Conservation (phyloP, 108 stramenopile species). For the Cylindrotheca fusiformis region DNA sequence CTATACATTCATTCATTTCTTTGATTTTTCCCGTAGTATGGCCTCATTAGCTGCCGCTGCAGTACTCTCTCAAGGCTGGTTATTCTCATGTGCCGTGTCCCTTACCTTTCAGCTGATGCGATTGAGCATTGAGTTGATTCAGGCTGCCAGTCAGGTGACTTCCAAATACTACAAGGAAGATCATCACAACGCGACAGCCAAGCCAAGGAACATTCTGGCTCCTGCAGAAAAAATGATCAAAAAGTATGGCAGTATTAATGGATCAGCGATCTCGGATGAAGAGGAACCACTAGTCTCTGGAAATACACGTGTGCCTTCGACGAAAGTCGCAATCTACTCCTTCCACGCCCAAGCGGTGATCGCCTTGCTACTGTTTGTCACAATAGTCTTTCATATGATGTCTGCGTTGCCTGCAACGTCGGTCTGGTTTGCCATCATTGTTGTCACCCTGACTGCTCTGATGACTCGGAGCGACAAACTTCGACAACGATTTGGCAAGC, state of each 20-base stretch:
- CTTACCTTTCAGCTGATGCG: slow-evolving; percentile 69
- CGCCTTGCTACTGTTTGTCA: neutral
- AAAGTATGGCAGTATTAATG: neutral
- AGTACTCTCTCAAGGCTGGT: too few relatives aligned
- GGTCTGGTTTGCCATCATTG: slow-evolving; percentile 10
- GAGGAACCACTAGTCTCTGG: neutral
- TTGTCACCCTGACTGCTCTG: slow-evolving; percentile 15
- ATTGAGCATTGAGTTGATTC: slow-evolving; percentile 60
- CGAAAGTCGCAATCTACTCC: slow-evolving; percentile 8
- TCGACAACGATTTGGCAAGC: slow-evolving; percentile 32
- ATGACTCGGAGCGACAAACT: slow-evolving; percentile 22
- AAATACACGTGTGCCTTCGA: neutral
- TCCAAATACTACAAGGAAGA: slow-evolving; percentile 44
- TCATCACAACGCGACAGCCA: too few relatives aligned
- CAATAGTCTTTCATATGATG: neutral
- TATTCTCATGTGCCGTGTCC: slow-evolving; percentile 31
- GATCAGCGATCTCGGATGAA: neutral
- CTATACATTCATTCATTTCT: too few relatives aligned
- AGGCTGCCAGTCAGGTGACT: slow-evolving; percentile 40
- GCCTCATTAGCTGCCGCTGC: too few relatives aligned
- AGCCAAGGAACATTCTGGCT: too few relatives aligned
- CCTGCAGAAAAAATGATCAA: neutral
- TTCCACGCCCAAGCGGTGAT: slow-evolving; percentile 15
- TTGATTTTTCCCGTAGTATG: too few relatives aligned
- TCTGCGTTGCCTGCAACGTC: slow-evolving; percentile 2